Evolutionary conservation across 495 filamentous ascomycete species (phyloP).

Genomic region (Daldinia decipiens): DNA sequence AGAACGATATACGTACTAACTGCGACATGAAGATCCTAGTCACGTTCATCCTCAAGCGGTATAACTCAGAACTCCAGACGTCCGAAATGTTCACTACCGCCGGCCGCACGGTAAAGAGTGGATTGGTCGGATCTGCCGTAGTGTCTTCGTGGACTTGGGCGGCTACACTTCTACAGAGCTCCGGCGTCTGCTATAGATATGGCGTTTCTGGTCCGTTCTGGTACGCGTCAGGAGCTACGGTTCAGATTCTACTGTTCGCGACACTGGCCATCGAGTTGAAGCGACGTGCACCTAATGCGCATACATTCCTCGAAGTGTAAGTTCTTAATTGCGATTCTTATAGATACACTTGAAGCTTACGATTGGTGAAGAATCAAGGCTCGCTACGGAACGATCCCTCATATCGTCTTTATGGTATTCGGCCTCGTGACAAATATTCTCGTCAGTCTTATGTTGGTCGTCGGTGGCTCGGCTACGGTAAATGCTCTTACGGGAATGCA

Average conservation of each 20-base stretch:
- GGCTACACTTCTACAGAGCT: conserved; percentile 83
- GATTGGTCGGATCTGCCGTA: conserved; percentile 93
- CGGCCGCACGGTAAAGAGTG: conserved; percentile 92
- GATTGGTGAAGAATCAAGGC: conserved; percentile 53
- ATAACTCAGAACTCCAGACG: conserved; percentile 94
- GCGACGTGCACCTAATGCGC: conserved; percentile 83
- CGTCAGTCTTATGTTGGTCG: conserved; percentile 90
- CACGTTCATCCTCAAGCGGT: conserved; percentile 83
- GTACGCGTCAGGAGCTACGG: conserved; percentile 76
- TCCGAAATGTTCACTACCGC: conserved; percentile 98
- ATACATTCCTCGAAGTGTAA: conserved; percentile 87
- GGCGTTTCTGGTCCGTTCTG: conserved; percentile 94
- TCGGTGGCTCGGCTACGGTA: conserved; percentile 89
- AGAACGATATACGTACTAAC: not conserved
- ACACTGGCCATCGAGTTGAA: conserved; percentile 95
- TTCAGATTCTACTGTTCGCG: conserved; percentile 89
- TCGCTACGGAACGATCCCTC: conserved; percentile 68
- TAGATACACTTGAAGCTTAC: conserved; percentile 20
- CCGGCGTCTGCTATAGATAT: conserved; percentile 89
- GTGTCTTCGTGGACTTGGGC: conserved; percentile 97
- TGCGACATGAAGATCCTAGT: conserved; percentile 61
- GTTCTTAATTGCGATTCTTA: conserved; percentile 57
- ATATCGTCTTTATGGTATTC: conserved; percentile 81
- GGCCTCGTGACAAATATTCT: conserved; percentile 86
- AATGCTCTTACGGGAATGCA: conserved; percentile 85